Percentiles rank a stretch among this genome's conserved stretches.
Conservation (phyloP, 495 filamentous ascomycete species). For the Tuber melanosporum region DNA sequence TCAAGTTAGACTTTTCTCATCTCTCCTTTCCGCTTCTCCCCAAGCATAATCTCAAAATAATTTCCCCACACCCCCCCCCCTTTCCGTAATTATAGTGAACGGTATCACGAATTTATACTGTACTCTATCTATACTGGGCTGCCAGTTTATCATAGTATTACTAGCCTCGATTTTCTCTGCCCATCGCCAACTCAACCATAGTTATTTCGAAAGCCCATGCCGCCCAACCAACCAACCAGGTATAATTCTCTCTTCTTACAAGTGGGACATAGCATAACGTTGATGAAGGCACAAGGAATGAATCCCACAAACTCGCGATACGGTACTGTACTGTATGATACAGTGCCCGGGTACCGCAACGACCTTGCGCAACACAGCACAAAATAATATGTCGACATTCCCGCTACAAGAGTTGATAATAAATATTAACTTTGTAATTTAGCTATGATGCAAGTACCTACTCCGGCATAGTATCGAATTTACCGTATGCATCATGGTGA, state of each 20-base stretch:
- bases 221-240: no score
- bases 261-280: no score
- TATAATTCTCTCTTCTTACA: no score
- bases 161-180: background rate
- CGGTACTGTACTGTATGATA: no score
- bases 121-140: background rate
- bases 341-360: background rate
- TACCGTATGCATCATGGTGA: background rate
- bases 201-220: background rate
- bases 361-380: background rate
- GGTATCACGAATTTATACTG: no score
- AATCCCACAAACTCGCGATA: no score
- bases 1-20: constrained; percentile 1
- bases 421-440: background rate
- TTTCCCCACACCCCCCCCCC: no score
- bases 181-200: background rate
- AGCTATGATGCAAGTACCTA: no score
- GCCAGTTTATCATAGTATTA: background rate
- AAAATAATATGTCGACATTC: background rate
- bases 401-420: background rate
- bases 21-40: background rate
- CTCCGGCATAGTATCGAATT: background rate
- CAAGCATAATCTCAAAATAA: no score
- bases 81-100: no score
- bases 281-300: no score